Evolutionary conservation across 1,284 basidiomycete species (phyloP), one percentile per base, ranked within the genome.

Genomic region (Pseudozyma pruni): DNA sequence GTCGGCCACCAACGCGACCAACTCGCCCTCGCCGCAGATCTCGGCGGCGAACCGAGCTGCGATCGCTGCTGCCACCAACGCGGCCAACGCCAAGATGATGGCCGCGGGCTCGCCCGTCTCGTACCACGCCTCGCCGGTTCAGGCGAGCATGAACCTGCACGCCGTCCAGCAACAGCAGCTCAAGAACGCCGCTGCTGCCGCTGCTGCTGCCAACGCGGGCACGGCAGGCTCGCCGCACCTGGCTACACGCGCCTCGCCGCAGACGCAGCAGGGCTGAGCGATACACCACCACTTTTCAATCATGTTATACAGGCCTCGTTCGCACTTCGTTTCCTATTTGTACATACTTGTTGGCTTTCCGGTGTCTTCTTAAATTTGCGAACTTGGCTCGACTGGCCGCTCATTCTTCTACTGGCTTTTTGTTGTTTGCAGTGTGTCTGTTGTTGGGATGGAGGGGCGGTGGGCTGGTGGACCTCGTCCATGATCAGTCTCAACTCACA

Each of bases 1-100:
- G 37, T 34, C 67, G 22, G 59, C 54, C n/a, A 63, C 54, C 23
- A 69, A 69, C 16, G 54, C 53, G 3, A 68, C 64, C 59, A 69
- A 70, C 42, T 70, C 67, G 42, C 67, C 67, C 8, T 70, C 67
- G 11, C 67, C 67, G 48, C 67, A 70, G 38, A 70, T 70, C 38
- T 70, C 67, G 31, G 67, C 67, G 16, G 67, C 67, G 10, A 70
- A 55, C 22, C 60, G 67, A 4, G 67, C 67, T 19, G 67, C 67
- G 5, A 63, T 70, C 40, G 67, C 60, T 17, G 67, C 67, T 17
- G 67, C 67, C 8, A 58, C 67, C 8, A 62, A 61, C 10, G 66
- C 66, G 6, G 66, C 60, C 27, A 58, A 57, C 19, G 66, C 59
- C 20, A 69, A 69, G 54, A 69, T 62, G 58, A 69, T 69, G 66